Percentiles rank a stretch among this genome's conserved stretches.
phyloP scores from a whole-genome alignment of 2,329 filamentous ascomycete species.

The Cladophialophora yegresii region DNA sequence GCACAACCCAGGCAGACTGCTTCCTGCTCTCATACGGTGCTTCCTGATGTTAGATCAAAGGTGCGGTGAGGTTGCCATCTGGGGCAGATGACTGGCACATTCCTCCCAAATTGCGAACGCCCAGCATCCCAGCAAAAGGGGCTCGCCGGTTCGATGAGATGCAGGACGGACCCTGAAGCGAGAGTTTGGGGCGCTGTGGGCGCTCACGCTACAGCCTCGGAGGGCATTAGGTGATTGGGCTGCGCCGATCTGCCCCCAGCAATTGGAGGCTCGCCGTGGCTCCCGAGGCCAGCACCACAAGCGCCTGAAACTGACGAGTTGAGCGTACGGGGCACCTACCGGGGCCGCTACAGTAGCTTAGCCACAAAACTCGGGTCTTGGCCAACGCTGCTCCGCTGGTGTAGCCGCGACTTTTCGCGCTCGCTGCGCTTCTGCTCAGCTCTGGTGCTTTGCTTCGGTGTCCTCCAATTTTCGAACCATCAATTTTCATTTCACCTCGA shows the following conservation, averaged over 20 bases:
- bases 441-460: background rate
- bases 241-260: conserved; percentile 7
- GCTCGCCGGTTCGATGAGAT: conserved; percentile 7
- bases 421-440: background rate
- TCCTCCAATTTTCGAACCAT: conserved; percentile 18
- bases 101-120: conserved; percentile 10
- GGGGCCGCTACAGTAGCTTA: background rate
- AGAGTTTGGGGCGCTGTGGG: conserved; percentile 16
- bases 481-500: conserved; percentile 24
- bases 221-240: conserved; percentile 10
- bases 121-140: conserved; percentile 17
- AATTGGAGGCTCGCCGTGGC: conserved; percentile 3
- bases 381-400: background rate
- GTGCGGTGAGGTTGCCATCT: conserved; percentile 13
- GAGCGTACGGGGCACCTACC: background rate
- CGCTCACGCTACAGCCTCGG: conserved; percentile 6
- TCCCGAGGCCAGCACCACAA: background rate
- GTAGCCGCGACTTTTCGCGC: background rate
- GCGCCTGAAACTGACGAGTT: conserved; percentile 8
- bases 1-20: conserved; percentile 18
- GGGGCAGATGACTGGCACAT: conserved; percentile 11
- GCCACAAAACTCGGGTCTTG: background rate
- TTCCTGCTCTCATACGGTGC: conserved; percentile 1
- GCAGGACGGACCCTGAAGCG: conserved; percentile 6
- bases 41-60: conserved; percentile 1